Evolutionary conservation across 305 asterid species (phyloP).

Genomic region (Euphrasia arctica): DNA sequence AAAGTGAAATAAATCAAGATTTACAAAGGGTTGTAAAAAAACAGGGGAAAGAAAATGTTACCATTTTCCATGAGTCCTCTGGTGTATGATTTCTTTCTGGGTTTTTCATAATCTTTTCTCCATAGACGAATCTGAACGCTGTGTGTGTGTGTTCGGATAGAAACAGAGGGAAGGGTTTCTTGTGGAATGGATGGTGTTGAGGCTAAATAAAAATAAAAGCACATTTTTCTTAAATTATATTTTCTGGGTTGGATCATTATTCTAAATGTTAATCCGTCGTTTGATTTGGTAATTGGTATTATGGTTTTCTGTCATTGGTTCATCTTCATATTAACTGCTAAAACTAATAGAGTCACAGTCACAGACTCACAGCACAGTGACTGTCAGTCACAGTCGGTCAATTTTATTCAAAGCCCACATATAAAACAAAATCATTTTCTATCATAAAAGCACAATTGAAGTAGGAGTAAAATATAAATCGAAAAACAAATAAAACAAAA

Average conservation of each 20-base stretch:
- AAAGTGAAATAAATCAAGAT: neutral
- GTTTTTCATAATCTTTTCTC: neutral
- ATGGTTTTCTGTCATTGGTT: neutral
- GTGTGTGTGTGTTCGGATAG: slow-evolving; percentile 21
- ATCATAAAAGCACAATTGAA: too few relatives aligned
- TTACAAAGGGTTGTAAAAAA: neutral
- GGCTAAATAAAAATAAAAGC: neutral
- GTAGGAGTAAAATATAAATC: too few relatives aligned
- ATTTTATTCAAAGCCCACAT: too few relatives aligned
- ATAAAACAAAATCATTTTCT: too few relatives aligned
- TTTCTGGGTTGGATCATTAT: slow-evolving; percentile 16
- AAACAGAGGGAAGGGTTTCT: slow-evolving; percentile 20
- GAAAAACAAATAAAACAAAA: too few relatives aligned
- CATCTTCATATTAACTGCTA: slow-evolving; percentile 17
- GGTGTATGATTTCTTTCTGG: neutral
- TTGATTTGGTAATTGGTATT: slow-evolving; percentile 17
- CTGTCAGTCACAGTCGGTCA: too few relatives aligned
- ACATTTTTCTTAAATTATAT: neutral
- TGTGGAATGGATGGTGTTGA: slow-evolving; percentile 12
- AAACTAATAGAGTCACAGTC: neutral
- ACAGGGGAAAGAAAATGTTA: neutral
- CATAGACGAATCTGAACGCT: neutral
- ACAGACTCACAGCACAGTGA: neutral
- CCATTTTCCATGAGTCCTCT: slow-evolving; percentile 27
- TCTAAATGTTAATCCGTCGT: slow-evolving; percentile 23